Evolutionary conservation across 192 early-diverging fungal genomes (phyloP), one percentile per base, ranked within the genome.

Genomic region (Oehlia diaphana): DNA sequence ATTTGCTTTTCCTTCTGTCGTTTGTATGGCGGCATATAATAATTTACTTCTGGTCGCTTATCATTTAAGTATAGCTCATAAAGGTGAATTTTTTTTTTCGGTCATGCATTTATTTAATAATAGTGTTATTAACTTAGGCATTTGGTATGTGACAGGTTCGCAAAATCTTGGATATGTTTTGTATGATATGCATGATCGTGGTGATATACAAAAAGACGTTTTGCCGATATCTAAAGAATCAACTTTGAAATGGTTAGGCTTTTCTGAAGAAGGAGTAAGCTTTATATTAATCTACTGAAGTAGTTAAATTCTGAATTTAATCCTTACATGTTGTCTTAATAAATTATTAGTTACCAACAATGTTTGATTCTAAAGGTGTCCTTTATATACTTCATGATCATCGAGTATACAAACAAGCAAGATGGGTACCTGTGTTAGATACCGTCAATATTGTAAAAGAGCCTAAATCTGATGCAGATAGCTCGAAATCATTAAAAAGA

Each of bases 371-470:
- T 19, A 83, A 82, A 33, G 95, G 95, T 62, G 87, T 95, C 26
- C 65, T 97, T 44, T 87, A 91, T 39, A 83, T 93, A 19, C 87
- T 96, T 44, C 89, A 94, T 68, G 86, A 87, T 49, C 91, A 94
- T 81, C 87, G 91, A 65, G 86, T 89, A n/a, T 85, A 83, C 19
- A 80, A 86, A 70, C 88, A 92, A 77, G 91, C 88, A 53, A 81
- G 83, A 49, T 99, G 97, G 97, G 85, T 93, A 10, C 96, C 97
- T 2, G 82, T 97, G 0, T 88, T 97, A 44, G 95, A 99, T 81
- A 85, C 88, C 8, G 73, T 68, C 44, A 21, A 47, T 28, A 62
- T 14, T 42, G 63, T 16, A 76, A 58, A 58, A 1, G 53, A 58
- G 1, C 53, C 16, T 58, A 58, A 58, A 6, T 21, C 53, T 58